Percentiles rank a stretch among this genome's conserved stretches.
Conservation (phyloP, 2,329 filamentous ascomycete genomes). For the Xylariaceae sp. region DNA sequence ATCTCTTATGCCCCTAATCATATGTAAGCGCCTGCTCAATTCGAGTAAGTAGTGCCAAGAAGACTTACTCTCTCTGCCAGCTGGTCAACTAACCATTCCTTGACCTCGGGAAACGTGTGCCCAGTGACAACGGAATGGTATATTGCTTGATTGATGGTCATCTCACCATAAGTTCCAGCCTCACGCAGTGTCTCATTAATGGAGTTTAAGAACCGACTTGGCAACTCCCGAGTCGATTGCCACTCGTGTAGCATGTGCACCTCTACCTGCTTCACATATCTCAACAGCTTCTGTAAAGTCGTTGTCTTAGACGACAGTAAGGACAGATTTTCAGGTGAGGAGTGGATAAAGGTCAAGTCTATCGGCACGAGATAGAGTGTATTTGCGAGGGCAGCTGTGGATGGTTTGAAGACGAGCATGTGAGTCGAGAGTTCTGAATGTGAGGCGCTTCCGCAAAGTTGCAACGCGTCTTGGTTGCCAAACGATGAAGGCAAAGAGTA, state of each 20-base stretch:
- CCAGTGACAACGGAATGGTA: conserved; percentile 84
- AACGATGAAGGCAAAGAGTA: conserved; percentile 39
- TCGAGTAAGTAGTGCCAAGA: background rate
- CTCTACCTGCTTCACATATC: conserved; percentile 78
- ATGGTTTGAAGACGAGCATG: conserved; percentile 56
- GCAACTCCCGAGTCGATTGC: conserved; percentile 75
- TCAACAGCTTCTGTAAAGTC: conserved; percentile 76
- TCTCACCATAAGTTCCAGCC: conserved; percentile 51
- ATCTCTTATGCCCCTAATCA: conserved; percentile 77
- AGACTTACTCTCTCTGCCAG: conserved; percentile 66
- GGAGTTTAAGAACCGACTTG: conserved; percentile 68
- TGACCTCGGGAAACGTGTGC: conserved; percentile 66
- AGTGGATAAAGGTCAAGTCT: conserved; percentile 76
- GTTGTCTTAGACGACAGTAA: conserved; percentile 82
- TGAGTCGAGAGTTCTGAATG: conserved; percentile 73
- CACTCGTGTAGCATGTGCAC: conserved; percentile 76
- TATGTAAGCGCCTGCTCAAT: conserved; percentile 4
- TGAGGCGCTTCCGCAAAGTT: conserved; percentile 58
- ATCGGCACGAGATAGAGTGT: conserved; percentile 64
- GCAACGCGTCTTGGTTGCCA: conserved; percentile 27
- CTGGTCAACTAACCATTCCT: conserved; percentile 84
- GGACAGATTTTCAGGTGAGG: conserved; percentile 73
- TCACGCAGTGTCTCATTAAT: conserved; percentile 70
- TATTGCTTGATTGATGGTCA: conserved; percentile 65
- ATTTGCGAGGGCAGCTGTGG: conserved; percentile 36